Evolutionary conservation across 306 rosid species (phyloP).

Genomic region (Prosopis cineraria): DNA sequence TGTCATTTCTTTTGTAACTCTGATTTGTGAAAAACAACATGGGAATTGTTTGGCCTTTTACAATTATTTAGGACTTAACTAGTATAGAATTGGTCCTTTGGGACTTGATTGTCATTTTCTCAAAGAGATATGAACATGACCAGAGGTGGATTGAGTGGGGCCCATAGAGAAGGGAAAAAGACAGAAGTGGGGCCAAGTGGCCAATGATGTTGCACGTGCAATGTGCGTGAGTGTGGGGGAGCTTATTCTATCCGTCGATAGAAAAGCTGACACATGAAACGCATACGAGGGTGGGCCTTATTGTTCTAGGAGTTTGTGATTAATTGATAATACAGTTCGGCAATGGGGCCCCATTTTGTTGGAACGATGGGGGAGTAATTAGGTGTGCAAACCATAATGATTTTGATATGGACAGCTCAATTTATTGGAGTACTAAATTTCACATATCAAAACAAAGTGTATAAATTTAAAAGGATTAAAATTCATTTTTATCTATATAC

Average conservation of each 20-base stretch:
- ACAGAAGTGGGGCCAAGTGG: not conserved
- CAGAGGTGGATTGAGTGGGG: not conserved
- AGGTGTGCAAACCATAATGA: not conserved
- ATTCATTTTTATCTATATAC: too few species aligned
- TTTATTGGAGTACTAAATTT: not conserved
- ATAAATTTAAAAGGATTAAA: too few species aligned
- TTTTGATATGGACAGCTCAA: not conserved
- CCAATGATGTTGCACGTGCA: not conserved
- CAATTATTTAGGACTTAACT: too few species aligned
- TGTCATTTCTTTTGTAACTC: too few species aligned
- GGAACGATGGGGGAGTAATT: not conserved
- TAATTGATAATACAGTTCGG: not conserved
- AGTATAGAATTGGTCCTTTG: too few species aligned
- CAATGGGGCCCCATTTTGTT: not conserved
- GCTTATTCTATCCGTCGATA: not conserved
- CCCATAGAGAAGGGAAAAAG: not conserved
- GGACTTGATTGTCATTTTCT: too few species aligned
- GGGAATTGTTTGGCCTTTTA: too few species aligned
- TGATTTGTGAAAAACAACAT: too few species aligned
- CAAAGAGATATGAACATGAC: not conserved
- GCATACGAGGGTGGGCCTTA: not conserved
- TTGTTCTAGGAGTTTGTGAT: not conserved
- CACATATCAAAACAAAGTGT: not conserved
- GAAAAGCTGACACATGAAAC: not conserved
- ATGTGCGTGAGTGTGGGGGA: not conserved